phyloP scores from a whole-genome alignment of 768 basidiomycete species.

The Cantharellus anzutake region DNA sequence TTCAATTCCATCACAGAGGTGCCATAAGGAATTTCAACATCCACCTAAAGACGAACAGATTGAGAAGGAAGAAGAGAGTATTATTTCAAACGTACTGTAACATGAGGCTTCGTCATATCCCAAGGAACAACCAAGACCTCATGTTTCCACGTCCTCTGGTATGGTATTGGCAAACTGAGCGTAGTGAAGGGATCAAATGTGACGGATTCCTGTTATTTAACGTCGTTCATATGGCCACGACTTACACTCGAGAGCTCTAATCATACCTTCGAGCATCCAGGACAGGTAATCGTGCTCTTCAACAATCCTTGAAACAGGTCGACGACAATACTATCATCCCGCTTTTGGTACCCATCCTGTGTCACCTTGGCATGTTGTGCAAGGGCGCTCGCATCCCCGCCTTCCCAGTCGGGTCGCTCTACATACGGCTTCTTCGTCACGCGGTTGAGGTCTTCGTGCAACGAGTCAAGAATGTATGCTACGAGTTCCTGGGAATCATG shows the following conservation, averaged over 20 bases:
- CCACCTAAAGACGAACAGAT: slow-evolving; percentile 28
- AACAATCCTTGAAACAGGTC: slow-evolving; percentile 93
- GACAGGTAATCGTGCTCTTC: slow-evolving; percentile 85
- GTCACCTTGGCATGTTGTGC: slow-evolving; percentile 64
- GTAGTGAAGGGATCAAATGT: slow-evolving; percentile 99
- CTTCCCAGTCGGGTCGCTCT: slow-evolving; percentile 96
- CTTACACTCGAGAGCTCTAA: slow-evolving; percentile 2
- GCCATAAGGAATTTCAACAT: slow-evolving; percentile 56
- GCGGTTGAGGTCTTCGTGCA: slow-evolving; percentile 90
- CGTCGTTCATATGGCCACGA: background rate
- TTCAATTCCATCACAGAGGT: slow-evolving; percentile 72
- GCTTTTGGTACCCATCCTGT: slow-evolving; percentile 89
- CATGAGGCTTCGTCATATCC: slow-evolving; percentile 42
- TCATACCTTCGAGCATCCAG: slow-evolving; percentile 78
- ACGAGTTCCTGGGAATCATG: slow-evolving; percentile 97
- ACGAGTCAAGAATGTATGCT: slow-evolving; percentile 82
- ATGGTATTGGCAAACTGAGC: slow-evolving; percentile 84
- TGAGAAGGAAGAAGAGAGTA: background rate
- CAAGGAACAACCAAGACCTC: slow-evolving; percentile 60
- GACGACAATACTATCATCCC: slow-evolving; percentile 96
- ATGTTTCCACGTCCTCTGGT: slow-evolving; percentile 75
- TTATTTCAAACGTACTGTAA: slow-evolving; percentile 23
- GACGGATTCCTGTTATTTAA: slow-evolving; percentile 63
- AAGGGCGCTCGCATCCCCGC: slow-evolving; percentile 59
- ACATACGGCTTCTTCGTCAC: slow-evolving; percentile 88